phyloP scores from a whole-genome alignment of 225 moss, liverwort and hornwort species.

The Lunularia cruciata region DNA sequence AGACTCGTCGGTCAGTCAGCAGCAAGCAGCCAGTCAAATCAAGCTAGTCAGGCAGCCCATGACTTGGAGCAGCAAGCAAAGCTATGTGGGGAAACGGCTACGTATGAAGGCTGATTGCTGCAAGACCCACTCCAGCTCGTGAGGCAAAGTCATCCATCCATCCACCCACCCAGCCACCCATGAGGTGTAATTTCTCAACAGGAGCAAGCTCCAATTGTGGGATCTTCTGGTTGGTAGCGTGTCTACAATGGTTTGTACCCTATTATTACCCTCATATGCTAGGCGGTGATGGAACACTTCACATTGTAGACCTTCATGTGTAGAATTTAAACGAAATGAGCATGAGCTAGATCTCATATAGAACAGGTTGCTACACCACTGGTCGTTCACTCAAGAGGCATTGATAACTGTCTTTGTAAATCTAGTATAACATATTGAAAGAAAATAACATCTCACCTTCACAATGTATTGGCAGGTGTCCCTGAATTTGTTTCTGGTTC shows the following conservation, averaged over 20 bases:
- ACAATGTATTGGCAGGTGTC: too few relatives aligned
- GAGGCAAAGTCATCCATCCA: not conserved
- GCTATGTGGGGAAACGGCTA: constrained; percentile 1
- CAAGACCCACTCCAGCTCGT: constrained; percentile 4
- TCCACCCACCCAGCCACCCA: not conserved
- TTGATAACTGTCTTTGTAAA: not conserved
- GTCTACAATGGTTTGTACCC: not conserved
- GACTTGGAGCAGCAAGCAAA: constrained; percentile 17
- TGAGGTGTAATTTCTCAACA: not conserved
- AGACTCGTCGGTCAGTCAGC: not conserved
- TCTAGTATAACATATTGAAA: not conserved
- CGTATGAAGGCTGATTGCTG: not conserved
- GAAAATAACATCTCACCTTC: not conserved
- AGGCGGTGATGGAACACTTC: not conserved
- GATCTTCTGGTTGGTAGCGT: not conserved
- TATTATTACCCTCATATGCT: not conserved
- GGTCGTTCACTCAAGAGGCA: not conserved
- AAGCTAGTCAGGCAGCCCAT: not conserved
- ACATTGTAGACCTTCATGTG: not conserved
- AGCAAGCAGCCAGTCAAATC: constrained; percentile 9
- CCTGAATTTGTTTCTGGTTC: too few relatives aligned
- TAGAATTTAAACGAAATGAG: not conserved
- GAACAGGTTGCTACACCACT: not conserved
- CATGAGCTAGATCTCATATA: constrained; percentile 4
- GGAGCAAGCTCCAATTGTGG: not conserved